Conservation (phyloP, 2,329 filamentous ascomycete species). For the Fusarium coffeatum region DNA sequence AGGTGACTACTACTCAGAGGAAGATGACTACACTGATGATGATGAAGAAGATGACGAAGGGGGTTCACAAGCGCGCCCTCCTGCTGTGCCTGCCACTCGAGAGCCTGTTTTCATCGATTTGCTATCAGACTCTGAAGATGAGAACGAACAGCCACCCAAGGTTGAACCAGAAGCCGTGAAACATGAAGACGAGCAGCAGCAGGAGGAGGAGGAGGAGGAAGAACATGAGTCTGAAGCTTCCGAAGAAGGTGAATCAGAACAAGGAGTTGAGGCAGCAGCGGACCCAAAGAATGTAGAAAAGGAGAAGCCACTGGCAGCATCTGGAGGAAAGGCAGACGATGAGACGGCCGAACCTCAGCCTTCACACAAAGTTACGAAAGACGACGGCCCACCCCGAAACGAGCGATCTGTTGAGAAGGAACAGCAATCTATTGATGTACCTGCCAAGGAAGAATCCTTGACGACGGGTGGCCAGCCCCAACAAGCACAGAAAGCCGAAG, state of each 20-base stretch:
- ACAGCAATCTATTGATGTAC: not conserved
- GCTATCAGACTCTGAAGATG: slow-evolving; percentile 60
- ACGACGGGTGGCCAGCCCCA: not conserved
- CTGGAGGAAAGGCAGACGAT: not conserved
- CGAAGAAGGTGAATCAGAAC: not conserved
- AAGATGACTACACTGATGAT: slow-evolving; percentile 46
- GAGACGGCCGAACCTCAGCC: slow-evolving; percentile 4
- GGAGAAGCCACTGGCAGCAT: not conserved
- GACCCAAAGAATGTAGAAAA: not conserved
- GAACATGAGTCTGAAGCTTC: not conserved
- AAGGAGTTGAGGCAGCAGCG: not conserved
- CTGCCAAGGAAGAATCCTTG: not conserved
- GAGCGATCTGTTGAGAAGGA: slow-evolving; percentile 4
- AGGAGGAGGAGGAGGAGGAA: not conserved
- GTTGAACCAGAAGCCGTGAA: not conserved
- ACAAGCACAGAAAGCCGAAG: not conserved
- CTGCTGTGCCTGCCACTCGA: slow-evolving; percentile 36
- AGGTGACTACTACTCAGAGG: slow-evolving; percentile 45
- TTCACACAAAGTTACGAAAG: not conserved
- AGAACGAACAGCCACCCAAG: slow-evolving; percentile 48
- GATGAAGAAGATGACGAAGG: slow-evolving; percentile 38
- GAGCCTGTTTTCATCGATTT: slow-evolving; percentile 60
- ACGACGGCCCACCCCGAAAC: not conserved
- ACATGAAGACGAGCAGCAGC: not conserved
- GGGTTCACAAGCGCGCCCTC: slow-evolving; percentile 30